Base-by-base conservation (phyloP, 2,329 filamentous ascomycete genomes). In the Graphiopsis chlorocephala region DNA sequence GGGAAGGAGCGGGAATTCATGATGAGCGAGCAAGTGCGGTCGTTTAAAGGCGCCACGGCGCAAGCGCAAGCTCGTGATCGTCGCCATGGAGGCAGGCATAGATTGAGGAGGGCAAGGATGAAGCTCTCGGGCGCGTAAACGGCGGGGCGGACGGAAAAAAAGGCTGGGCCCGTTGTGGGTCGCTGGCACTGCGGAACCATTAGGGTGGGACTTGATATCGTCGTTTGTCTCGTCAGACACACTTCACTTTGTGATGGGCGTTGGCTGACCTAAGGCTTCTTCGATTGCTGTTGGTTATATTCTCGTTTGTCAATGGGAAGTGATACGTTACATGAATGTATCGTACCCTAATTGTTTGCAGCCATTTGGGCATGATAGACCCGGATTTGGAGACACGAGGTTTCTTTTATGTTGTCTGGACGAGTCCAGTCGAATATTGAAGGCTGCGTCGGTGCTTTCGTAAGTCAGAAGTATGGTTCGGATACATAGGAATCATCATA, bases 1-100 rank as follows among this genome's bases (percentile, higher is more conserved):
- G 17, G 8, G 17, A 25, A 29, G 53, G 56, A 38, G 35, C 17
- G 31, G 31, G 17, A 52, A 20, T 52, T n/a, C 47, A 28, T 48
- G 59, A 53, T 29, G 15, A 61, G 31, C 20, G 17, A 61, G 45
- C 47, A 61, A 31, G 26, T 53, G 50, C 50, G 50, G 47, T 60
- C 59, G 59, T 47, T 52, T 61, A 47, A 38, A 31, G 23, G 47
- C 59, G 59, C 59, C 59, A 61, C 59, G 59, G 29, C 59, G 59
- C 59, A 35, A 61, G 50, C 59, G 59, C 59, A 38, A 52, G 29
- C 23, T 52, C 23, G 59, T 29, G 52, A 25, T 45, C 50, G 26
- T 53, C 26, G 26, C 17, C 38, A 45, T 45, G 38, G 38, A 45
- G 38, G 35, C 35, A 45, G 38, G 38, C 38, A 45, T 28, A 33